A percentile compares a stretch with the other conserved stretches of the same genome.
Conservation (phyloP, 306 rosid genomes). For the Bauhinia variegata region DNA sequence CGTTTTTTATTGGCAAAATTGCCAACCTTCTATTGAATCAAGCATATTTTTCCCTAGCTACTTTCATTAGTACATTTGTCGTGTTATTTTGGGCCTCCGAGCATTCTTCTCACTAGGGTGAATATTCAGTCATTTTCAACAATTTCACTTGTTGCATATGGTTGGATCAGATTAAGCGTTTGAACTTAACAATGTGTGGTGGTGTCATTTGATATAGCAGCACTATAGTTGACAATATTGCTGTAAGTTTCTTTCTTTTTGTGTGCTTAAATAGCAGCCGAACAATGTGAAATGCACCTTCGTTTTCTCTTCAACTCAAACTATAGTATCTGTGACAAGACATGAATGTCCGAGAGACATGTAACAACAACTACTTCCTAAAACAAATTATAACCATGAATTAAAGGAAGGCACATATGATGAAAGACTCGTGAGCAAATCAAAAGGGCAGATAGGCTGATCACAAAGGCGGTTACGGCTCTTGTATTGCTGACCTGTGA, state of each 20-base stretch:
- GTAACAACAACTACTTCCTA: neutral
- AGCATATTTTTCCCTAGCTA: neutral
- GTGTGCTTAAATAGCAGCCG: neutral
- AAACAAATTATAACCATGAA: neutral
- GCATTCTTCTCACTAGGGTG: neutral
- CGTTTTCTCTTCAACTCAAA: no score
- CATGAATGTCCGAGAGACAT: neutral
- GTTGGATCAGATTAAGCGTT: neutral
- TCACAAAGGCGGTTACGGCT: conserved; percentile 22
- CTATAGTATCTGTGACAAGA: neutral
- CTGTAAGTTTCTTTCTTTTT: neutral
- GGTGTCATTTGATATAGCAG: no score
- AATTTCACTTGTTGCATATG: neutral
- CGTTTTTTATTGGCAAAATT: conserved; percentile 14
- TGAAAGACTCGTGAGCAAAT: conserved; percentile 22
- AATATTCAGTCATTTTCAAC: no score
- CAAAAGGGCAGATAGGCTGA: conserved; percentile 29
- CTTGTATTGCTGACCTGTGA: conserved; percentile 23
- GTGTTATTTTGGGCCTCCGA: neutral
- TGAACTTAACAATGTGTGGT: conserved; percentile 9
- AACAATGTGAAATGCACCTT: no score
- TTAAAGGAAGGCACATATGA: neutral
- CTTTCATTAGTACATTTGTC: neutral
- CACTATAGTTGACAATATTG: neutral
- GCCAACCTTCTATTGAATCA: conserved; percentile 18